Conservation (phyloP, 2,329 filamentous ascomycete species). For the Podosphaera aphanis region DNA sequence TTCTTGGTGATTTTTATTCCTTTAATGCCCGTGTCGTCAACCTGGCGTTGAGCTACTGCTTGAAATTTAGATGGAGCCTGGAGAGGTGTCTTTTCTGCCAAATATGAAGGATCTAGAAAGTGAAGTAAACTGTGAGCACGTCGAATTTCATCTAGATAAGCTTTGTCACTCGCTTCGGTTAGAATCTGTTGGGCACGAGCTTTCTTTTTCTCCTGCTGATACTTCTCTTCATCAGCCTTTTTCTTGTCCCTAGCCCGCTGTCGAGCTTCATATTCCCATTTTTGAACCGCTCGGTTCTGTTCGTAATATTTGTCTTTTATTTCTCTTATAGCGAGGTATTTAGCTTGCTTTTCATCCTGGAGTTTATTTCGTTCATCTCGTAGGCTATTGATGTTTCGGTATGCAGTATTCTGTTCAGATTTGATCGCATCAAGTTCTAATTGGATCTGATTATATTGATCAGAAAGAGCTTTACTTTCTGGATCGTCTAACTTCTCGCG, state of each 20-base stretch:
- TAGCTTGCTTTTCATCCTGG: slow-evolving; percentile 67
- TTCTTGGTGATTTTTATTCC: slow-evolving; percentile 67
- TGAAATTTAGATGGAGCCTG: slow-evolving; percentile 48
- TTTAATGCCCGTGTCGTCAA: slow-evolving; percentile 67
- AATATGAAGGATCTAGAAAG: slow-evolving; percentile 63
- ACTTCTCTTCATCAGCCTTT: slow-evolving; percentile 56
- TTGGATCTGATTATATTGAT: slow-evolving; percentile 67
- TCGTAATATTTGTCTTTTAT: slow-evolving; percentile 77
- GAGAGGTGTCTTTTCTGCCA: slow-evolving; percentile 40
- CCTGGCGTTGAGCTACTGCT: slow-evolving; percentile 57
- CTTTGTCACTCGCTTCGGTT: slow-evolving; percentile 60
- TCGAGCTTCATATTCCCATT: slow-evolving; percentile 65
- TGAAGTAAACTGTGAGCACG: slow-evolving; percentile 68
- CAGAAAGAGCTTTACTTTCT: slow-evolving; percentile 67
- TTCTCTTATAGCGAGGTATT: slow-evolving; percentile 59
- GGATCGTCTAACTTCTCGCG: slow-evolving; percentile 80
- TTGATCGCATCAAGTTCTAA: slow-evolving; percentile 77
- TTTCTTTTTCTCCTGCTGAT: slow-evolving; percentile 49
- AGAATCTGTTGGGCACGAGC: slow-evolving; percentile 55
- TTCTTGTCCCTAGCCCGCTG: slow-evolving; percentile 54
- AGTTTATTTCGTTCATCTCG: slow-evolving; percentile 70
- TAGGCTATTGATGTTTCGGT: slow-evolving; percentile 65
- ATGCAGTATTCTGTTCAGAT: slow-evolving; percentile 73
- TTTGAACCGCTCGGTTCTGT: slow-evolving; percentile 56
- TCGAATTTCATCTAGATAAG: slow-evolving; percentile 81